phyloP scores from a whole-genome alignment of 148 eudicot genomes.

The Linanthus parryae region DNA sequence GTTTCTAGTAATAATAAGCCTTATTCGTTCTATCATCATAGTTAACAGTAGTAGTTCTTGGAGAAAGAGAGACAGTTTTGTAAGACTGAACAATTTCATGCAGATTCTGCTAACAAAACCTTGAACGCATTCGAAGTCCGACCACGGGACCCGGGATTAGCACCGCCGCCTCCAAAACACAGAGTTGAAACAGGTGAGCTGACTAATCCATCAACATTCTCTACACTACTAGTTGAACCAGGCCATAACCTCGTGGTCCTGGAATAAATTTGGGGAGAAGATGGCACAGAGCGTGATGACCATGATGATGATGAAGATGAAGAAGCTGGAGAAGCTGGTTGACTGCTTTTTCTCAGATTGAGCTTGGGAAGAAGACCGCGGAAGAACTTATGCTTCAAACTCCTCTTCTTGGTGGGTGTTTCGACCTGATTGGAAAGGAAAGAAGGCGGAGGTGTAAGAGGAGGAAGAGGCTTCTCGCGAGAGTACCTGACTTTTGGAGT shows the following conservation, averaged over 20 bases:
- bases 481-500: slow-evolving; percentile 31
- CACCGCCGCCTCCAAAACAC: slow-evolving; percentile 21
- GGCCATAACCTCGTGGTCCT: slow-evolving; percentile 3
- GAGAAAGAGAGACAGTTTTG: too few relatives aligned
- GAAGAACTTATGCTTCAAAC: slow-evolving; percentile 13
- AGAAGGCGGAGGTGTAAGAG: slow-evolving; percentile 48
- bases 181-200: slow-evolving; percentile 25
- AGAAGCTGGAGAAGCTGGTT: slow-evolving; percentile 11
- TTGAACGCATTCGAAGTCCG: slow-evolving; percentile 10
- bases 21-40: too few relatives aligned
- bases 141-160: slow-evolving; percentile 10
- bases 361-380: slow-evolving; percentile 16
- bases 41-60: too few relatives aligned
- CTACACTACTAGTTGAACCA: slow-evolving; percentile 5
- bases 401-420: slow-evolving; percentile 6
- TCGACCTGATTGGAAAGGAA: slow-evolving; percentile 4
- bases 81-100: slow-evolving; percentile 5
- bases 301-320: slow-evolving; percentile 18
- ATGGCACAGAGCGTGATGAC: slow-evolving; percentile 13
- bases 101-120: slow-evolving; percentile 5
- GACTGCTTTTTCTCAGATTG: slow-evolving; percentile 13
- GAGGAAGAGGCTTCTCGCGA: slow-evolving; percentile 26
- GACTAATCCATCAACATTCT: slow-evolving; percentile 6
- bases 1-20: too few relatives aligned
- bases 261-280: too few relatives aligned